Percentiles rank a stretch among this genome's conserved stretches.
Conservation (phyloP, 2,329 filamentous ascomycete species). For the Paraphoma sp. region DNA sequence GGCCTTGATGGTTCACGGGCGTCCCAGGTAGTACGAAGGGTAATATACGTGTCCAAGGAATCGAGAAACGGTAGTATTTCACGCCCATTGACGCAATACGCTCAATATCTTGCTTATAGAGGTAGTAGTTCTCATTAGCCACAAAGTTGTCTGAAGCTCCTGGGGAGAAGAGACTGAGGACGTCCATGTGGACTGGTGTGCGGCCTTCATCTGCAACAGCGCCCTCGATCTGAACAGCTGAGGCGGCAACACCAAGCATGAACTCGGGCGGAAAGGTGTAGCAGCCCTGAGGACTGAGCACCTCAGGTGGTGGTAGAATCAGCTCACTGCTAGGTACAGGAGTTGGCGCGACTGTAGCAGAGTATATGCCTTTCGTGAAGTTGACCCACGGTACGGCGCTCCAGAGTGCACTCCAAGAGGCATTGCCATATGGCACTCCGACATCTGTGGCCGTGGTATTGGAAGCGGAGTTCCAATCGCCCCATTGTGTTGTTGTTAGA, state of each 20-base stretch:
- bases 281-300: slow-evolving; percentile 58
- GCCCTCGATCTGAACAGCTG: slow-evolving; percentile 38
- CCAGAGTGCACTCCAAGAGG: slow-evolving; percentile 51
- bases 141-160: slow-evolving; percentile 20
- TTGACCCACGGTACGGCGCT: slow-evolving; percentile 41
- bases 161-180: slow-evolving; percentile 13
- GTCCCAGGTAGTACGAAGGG: slow-evolving; percentile 59
- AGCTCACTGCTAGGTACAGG: slow-evolving; percentile 62
- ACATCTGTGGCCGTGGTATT: slow-evolving; percentile 45
- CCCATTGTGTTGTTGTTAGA: slow-evolving; percentile 51
- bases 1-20: slow-evolving; percentile 59
- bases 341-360: slow-evolving; percentile 63
- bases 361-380: slow-evolving; percentile 50
- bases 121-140: slow-evolving; percentile 61
- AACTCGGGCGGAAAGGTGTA: slow-evolving; percentile 59
- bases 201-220: slow-evolving; percentile 41
- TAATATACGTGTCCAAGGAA: slow-evolving; percentile 61
- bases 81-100: slow-evolving; percentile 60
- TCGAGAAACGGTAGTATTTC: slow-evolving; percentile 60
- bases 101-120: slow-evolving; percentile 64
- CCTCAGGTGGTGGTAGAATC: slow-evolving; percentile 61
- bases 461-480: slow-evolving; percentile 48
- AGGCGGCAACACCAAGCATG: slow-evolving; percentile 38
- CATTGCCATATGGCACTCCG: slow-evolving; percentile 47
- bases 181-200: slow-evolving; percentile 29